Evolutionary conservation across 2,329 filamentous ascomycete species (phyloP).

Genomic region (Juglanconis juglandina): DNA sequence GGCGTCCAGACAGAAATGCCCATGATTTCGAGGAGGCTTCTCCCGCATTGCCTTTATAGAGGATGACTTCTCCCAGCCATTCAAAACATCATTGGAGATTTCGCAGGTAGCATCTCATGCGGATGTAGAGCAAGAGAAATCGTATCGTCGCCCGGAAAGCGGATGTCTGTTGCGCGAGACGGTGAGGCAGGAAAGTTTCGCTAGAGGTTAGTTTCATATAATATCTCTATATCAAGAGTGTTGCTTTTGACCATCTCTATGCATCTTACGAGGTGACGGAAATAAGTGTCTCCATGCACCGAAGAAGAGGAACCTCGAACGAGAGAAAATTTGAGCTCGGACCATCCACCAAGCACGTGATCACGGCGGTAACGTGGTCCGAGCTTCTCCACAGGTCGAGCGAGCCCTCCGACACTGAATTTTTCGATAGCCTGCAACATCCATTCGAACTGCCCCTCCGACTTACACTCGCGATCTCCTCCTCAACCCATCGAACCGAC

Average conservation of each 20-base stretch:
- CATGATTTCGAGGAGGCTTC: too few relatives aligned
- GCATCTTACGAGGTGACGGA: background rate
- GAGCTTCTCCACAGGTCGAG: background rate
- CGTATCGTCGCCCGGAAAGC: too few relatives aligned
- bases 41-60: too few relatives aligned
- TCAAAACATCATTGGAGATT: too few relatives aligned
- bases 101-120: too few relatives aligned
- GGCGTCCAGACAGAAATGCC: too few relatives aligned
- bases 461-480: constrained; percentile 26
- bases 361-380: background rate
- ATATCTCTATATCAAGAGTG: background rate
- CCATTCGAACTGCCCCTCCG: constrained; percentile 6
- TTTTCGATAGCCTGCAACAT: constrained; percentile 6
- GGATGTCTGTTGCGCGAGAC: too few relatives aligned
- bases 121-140: too few relatives aligned
- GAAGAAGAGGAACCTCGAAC: background rate
- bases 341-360: background rate
- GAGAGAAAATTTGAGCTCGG: background rate
- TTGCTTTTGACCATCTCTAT: background rate
- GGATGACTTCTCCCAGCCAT: too few relatives aligned
- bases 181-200: too few relatives aligned
- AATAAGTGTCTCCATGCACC: constrained; percentile 12
- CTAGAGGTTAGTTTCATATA: too few relatives aligned
- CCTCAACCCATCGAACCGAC: constrained; percentile 19
- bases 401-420: background rate